A percentile compares a stretch with the other conserved stretches of the same genome.
These are phyloP conservation scores for Talaromyces amestolkiae DNA, from an alignment of 2,329 filamentous ascomycete species.

Conservation along the genomic window DNA sequence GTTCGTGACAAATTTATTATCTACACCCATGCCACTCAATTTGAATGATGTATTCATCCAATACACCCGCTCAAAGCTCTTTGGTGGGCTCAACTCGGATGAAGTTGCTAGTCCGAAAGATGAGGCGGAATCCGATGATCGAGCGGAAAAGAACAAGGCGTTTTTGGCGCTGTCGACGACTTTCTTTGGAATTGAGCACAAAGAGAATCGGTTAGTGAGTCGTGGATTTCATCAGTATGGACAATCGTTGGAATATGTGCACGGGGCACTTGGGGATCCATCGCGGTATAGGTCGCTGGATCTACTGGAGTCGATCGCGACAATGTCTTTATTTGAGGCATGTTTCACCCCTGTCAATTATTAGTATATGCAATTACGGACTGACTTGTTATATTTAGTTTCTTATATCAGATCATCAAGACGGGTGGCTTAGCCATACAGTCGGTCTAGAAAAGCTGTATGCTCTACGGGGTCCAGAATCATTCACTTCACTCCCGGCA, in stretches of 20 bases:
- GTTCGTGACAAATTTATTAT: not conserved
- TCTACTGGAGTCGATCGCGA: slow-evolving; percentile 5
- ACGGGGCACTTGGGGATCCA: slow-evolving; percentile 6
- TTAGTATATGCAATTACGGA: too few relatives aligned
- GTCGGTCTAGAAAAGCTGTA: slow-evolving; percentile 8
- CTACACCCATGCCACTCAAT: not conserved
- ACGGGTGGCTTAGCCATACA: slow-evolving; percentile 16
- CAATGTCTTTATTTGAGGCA: slow-evolving; percentile 14
- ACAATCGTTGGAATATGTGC: not conserved
- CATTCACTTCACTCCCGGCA: not conserved
- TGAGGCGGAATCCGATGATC: not conserved
- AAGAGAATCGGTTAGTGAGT: slow-evolving; percentile 3
- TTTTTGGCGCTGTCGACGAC: slow-evolving; percentile 10
- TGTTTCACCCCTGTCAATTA: too few relatives aligned
- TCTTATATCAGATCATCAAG: slow-evolving; percentile 13
- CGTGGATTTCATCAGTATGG: slow-evolving; percentile 10
- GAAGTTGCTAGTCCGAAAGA: not conserved
- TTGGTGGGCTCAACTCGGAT: not conserved
- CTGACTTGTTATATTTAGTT: not conserved
- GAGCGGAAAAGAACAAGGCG: not conserved
- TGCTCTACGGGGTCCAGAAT: slow-evolving; percentile 7
- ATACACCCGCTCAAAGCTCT: slow-evolving; percentile 10
- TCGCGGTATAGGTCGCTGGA: not conserved
- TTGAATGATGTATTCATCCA: slow-evolving; percentile 10
- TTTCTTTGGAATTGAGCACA: slow-evolving; percentile 17